phyloP scores from a whole-genome alignment of 345 rosid genomes.

The Acer saccharum region DNA sequence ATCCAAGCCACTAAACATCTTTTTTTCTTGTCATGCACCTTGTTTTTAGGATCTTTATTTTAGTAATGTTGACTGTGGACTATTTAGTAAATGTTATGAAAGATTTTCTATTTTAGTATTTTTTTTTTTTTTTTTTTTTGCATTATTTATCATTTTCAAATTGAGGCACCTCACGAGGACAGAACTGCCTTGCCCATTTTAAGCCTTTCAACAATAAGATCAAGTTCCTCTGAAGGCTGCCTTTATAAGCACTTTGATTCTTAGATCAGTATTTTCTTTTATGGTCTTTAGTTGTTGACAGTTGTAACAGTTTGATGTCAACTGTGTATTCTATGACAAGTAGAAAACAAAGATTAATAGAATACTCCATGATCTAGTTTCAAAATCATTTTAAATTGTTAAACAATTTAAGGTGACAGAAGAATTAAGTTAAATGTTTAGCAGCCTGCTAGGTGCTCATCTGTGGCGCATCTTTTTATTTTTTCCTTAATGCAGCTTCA shows the following conservation, averaged over 20 bases:
- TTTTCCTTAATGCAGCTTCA: too few relatives aligned
- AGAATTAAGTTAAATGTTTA: background rate
- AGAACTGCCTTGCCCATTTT: too few relatives aligned
- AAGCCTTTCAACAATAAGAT: background rate
- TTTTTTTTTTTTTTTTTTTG: too few relatives aligned
- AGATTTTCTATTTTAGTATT: too few relatives aligned
- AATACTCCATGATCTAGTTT: background rate
- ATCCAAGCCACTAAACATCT: too few relatives aligned
- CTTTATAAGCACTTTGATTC: background rate
- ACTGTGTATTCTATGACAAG: background rate
- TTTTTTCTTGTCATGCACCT: too few relatives aligned
- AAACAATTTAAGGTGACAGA: background rate
- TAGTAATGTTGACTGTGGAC: too few relatives aligned
- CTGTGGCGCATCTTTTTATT: background rate
- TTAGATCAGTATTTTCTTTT: background rate
- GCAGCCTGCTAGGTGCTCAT: background rate
- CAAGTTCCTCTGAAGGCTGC: background rate
- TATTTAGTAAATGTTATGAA: too few relatives aligned
- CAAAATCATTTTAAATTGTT: background rate
- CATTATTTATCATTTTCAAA: too few relatives aligned
- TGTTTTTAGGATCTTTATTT: too few relatives aligned
- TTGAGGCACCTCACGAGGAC: too few relatives aligned
- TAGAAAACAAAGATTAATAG: background rate
- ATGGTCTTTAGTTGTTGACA: conserved; percentile 3
- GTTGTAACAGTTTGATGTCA: background rate